Evolutionary conservation across 495 filamentous ascomycete species (phyloP), one percentile per base, ranked within the genome.

Genomic region (Xylona heveae): DNA sequence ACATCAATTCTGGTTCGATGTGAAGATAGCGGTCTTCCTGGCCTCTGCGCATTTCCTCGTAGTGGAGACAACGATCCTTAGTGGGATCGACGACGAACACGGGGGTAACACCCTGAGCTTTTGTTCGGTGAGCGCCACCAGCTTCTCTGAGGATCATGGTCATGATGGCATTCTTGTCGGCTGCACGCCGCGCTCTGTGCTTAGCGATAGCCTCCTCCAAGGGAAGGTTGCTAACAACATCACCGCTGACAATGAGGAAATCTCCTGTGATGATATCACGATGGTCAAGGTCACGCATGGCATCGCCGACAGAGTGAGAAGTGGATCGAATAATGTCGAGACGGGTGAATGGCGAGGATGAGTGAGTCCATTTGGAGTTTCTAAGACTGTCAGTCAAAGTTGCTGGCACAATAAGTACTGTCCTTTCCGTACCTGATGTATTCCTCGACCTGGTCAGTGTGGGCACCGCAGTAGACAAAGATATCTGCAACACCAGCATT

Each of bases 141-240:
- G 71, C 78, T 51, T 82, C 69, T 29, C 78, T 66, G 31, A 95
- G 54, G 15, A 99, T 62, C 71, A 95, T 82, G 16, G 88, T 99
- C 90, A 99, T 99, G 54, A 93, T 94, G 9, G 85, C 81, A 48
- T 92, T 83, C 46, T 88, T 85, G 53, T 91, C 78, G 31, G 68
- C 66, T 47, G 71, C 69, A 25, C 88, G 72, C 20, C 88, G 75
- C 29, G 72, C 68, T 33, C 78, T 68, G 49, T 99, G 88, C 23
- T 64, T 67, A 4, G 68, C 61, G 28, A 99, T 54, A n/a, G 74
- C 76, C 27, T 55, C 61, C 40, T 83, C 80, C 15, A 99, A 72
- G 6, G 74, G 66, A 28, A 95, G 49, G 44, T 94, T 99, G 39
- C 80, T 72, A 42, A 99, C 71, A n/a, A 95, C 62, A 49, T 99